Percentiles rank a stretch among this genome's conserved stretches.
phyloP scores from a whole-genome alignment of 1,139 yeast genomes.

The Pichia sp. region DNA sequence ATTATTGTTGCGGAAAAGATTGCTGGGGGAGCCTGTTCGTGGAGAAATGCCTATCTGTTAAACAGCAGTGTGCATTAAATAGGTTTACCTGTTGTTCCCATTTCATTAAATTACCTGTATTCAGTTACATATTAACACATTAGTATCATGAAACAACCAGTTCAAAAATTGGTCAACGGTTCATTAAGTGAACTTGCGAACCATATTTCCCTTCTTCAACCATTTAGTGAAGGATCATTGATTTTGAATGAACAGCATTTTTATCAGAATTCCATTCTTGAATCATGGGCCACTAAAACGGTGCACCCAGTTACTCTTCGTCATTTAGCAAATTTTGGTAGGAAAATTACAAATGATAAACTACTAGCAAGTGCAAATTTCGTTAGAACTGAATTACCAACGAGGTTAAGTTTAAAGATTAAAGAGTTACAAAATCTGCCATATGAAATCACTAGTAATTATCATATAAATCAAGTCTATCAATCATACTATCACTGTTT shows the following conservation, averaged over 20 bases:
- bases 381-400: conserved; percentile 78
- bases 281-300: conserved; percentile 56
- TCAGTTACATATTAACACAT: neutral
- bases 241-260: conserved; percentile 62
- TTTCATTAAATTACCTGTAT: too few species aligned
- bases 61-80: too few species aligned
- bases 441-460: conserved; percentile 76
- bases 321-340: conserved; percentile 86
- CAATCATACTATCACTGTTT: conserved; percentile 85
- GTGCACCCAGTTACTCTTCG: conserved; percentile 86
- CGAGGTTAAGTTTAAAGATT: conserved; percentile 73
- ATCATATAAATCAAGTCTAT: conserved; percentile 78
- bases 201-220: conserved; percentile 17
- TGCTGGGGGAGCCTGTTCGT: too few species aligned
- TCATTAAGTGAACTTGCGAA: conserved; percentile 16
- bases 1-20: too few species aligned
- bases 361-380: conserved; percentile 78
- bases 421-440: conserved; percentile 74
- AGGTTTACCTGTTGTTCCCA: too few species aligned
- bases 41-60: too few species aligned
- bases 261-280: conserved; percentile 72
- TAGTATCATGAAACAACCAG: neutral
- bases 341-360: conserved; percentile 70
- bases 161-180: neutral
- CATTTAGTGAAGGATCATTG: conserved; percentile 20